Conservation (phyloP, 495 filamentous ascomycete species). For the Cetradonia linearis region DNA sequence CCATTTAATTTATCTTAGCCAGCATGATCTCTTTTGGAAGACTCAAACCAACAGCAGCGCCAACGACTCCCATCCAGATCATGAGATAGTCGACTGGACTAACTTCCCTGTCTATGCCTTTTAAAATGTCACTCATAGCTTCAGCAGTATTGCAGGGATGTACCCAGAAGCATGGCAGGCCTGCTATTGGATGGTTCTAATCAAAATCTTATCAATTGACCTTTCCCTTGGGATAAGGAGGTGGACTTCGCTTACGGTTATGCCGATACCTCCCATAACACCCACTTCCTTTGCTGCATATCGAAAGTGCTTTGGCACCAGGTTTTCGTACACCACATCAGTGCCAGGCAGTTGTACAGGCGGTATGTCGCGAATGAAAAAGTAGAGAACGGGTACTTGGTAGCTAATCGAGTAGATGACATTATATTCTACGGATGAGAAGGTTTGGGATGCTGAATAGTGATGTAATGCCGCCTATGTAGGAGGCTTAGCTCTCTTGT, state of each 20-base stretch:
- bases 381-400: conserved; percentile 44
- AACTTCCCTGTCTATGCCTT: conserved; percentile 35
- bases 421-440: conserved; percentile 41
- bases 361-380: conserved; percentile 49
- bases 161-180: conserved; percentile 65
- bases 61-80: conserved; percentile 71
- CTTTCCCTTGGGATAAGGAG: conserved; percentile 26
- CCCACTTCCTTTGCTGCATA: conserved; percentile 47
- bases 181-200: conserved; percentile 71
- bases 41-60: conserved; percentile 60
- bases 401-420: conserved; percentile 41
- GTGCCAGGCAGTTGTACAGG: conserved; percentile 49
- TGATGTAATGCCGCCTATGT: conserved; percentile 34
- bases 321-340: conserved; percentile 56
- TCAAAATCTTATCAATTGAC: conserved; percentile 39
- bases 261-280: conserved; percentile 64
- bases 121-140: conserved; percentile 48
- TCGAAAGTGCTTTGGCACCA: conserved; percentile 57
- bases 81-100: conserved; percentile 59
- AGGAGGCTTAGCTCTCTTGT: background rate
- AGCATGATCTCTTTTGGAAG: conserved; percentile 39
- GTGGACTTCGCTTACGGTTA: conserved; percentile 48
- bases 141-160: conserved; percentile 82
- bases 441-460: conserved; percentile 25
- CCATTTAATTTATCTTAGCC: background rate